Base-by-base conservation (phyloP, 1,284 basidiomycete genomes). In the Pyrrhoderma lamaoense region DNA sequence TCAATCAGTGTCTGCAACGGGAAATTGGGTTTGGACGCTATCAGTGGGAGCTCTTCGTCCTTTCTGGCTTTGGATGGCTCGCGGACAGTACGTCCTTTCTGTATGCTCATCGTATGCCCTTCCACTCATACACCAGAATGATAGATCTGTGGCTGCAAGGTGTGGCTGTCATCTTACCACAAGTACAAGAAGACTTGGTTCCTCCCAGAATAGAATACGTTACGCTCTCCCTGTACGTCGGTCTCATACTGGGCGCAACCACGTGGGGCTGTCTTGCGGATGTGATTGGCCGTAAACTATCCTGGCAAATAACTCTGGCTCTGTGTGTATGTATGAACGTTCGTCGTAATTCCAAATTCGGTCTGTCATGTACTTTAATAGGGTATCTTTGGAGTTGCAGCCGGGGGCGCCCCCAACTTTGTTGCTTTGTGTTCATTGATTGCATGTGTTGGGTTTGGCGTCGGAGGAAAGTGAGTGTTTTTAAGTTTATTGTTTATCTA, bases 21-120 rank as follows among this genome's bases (percentile, higher is more conserved):
- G 74, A 76, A 72, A 76, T 83, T 51, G 80, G 81, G 18, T 81
- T 79, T 53, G 80, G 81, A 13, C 68, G 69, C 47, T 83, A 80
- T 64, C 80, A 83, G 59, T 65, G 69, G 56, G 75, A 80, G 63
- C 68, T 83, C 34, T 80, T 81, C 58, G 54, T 73, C 47, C 66
- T 81, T 7, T 72, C 76, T 37, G 81, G 80, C 36, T 23, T 44
- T n/a, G 42, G 42, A 8, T 44, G 42, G 42, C 22, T 44, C 14
- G 42, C 42, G n/a, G 42, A 44, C 19, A 44, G 42, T 44, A 19
- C 19, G 38, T 40, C 16, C n/a, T 40, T 40, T 14, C 14, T 7
- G 22, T 25, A 8, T 44, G 19, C 42, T 9, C 8, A 44, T 4
- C n/a, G 38, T 8, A 40, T 14, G n/a, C 22, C 16, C 22, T 44